Percentiles rank a stretch among this genome's conserved stretches.
Conservation (phyloP, 495 filamentous ascomycete genomes). For the Amniculicola lignicola region DNA sequence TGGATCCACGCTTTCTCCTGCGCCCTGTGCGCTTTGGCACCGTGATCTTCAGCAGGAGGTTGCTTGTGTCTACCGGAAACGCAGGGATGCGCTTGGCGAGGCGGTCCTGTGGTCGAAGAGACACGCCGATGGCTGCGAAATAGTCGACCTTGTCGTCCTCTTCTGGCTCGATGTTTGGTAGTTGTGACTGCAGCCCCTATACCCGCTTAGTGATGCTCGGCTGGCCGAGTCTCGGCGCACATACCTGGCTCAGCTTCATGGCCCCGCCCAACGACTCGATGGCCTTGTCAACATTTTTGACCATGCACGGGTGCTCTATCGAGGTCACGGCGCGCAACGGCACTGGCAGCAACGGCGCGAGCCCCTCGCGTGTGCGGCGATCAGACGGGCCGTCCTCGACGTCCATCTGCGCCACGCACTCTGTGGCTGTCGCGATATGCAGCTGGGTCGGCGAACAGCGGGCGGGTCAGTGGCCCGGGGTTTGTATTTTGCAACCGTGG, state of each 20-base stretch:
- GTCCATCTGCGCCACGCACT: too few species aligned
- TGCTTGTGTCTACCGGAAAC: conserved; percentile 64
- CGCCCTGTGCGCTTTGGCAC: conserved; percentile 83
- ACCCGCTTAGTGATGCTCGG: too few species aligned
- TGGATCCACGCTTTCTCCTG: conserved; percentile 71
- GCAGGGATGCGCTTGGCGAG: conserved; percentile 72
- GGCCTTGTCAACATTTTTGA: conserved; percentile 77
- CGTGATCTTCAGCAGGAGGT: conserved; percentile 80
- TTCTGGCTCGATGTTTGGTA: conserved; percentile 5
- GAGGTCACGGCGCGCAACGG: conserved; percentile 64
- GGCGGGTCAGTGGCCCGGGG: too few species aligned
- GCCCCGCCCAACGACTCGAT: conserved; percentile 73
- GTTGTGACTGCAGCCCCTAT: conserved; percentile 6
- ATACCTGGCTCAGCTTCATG: conserved; percentile 62
- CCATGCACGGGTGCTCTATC: conserved; percentile 83
- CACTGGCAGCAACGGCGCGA: conserved; percentile 56
- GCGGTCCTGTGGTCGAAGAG: conserved; percentile 73
- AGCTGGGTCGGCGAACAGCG: too few species aligned
- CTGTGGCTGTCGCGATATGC: too few species aligned
- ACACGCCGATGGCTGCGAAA: conserved; percentile 54
- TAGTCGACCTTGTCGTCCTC: not conserved
- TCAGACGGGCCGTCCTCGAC: too few species aligned
- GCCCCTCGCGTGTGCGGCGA: too few species aligned
- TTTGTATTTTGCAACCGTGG: too few species aligned
- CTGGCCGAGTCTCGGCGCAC: conserved; percentile 16